Evolutionary conservation across 495 filamentous ascomycete genomes (phyloP), one percentile per base, ranked within the genome.

Genomic region (Bacidia rubella): DNA sequence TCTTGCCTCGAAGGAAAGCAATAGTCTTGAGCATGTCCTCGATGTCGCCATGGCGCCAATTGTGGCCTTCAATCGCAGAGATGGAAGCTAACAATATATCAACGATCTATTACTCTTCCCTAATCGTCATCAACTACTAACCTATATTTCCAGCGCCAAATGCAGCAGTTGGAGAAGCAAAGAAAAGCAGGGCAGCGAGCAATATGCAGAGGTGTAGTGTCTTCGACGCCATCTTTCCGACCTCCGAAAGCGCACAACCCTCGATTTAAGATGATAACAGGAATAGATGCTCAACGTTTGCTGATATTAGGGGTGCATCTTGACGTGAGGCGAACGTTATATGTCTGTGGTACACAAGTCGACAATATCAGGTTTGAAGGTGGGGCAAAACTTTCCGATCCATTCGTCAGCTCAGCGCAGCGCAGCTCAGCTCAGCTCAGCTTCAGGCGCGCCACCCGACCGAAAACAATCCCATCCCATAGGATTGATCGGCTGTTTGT

Each of bases 41-140:
- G 55, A 95, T 92, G 66, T 97, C 90, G 51, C 92, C 92, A 83
- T 97, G 92, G 54, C 92, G 83, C 83, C 87, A 98, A 63, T 98
- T 98, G 59, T 85, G 77, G 21, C 92, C 92, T 68, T 98, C 92
- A 57, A 98, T 81, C 62, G 85, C 80, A 1, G 90, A 87, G 60
- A 98, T 92, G 0, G 83, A 88, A 15, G 92, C 90, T 62, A 35
- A 7, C 17, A 0, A 38, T 22, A 35, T 38, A 17, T 40, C 1
- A 20, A 52, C 20, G 5, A 25, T 1, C 15, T 9, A 11, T 17
- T 42, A 4, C n/a, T 21, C 0, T 9, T 42, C 20, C n/a, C n/a
- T n/a, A n/a, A n/a, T n/a, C 15, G 11, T 51, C 12, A 55, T 15
- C 24, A n/a, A 32, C 5, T 15, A 9, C 57, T 47, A 21, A 57